phyloP scores from a whole-genome alignment of 768 basidiomycete genomes.

The Krasilnikovozyma curviuscula region DNA sequence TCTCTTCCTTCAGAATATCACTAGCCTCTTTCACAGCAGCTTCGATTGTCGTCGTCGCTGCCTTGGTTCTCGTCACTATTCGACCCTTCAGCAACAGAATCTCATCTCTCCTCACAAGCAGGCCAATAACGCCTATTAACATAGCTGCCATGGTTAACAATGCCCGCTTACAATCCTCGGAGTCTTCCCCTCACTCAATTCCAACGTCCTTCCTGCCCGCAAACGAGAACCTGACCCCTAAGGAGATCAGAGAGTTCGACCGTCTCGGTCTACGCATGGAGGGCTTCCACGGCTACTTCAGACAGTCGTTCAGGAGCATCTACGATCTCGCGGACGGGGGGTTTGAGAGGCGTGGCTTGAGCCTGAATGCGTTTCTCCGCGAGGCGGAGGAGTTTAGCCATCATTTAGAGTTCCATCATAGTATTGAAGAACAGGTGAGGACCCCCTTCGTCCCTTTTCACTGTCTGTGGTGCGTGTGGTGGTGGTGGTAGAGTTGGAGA shows the following conservation, averaged over 20 bases:
- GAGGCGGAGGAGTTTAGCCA: neutral
- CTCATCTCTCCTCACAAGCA: too few species aligned
- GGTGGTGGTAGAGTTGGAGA: neutral
- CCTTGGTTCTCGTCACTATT: too few species aligned
- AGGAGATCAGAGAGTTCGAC: slow-evolving; percentile 7
- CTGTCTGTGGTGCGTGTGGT: neutral
- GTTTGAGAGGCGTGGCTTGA: neutral
- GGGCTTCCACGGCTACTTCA: slow-evolving; percentile 4
- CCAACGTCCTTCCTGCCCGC: too few species aligned
- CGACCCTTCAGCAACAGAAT: too few species aligned
- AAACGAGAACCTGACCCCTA: too few species aligned
- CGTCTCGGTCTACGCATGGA: slow-evolving; percentile 2
- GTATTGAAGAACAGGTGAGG: neutral
- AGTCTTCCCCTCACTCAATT: too few species aligned
- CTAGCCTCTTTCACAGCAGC: too few species aligned
- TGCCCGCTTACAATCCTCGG: too few species aligned
- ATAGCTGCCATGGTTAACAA: too few species aligned
- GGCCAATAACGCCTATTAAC: too few species aligned
- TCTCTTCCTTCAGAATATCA: too few species aligned
- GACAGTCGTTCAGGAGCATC: slow-evolving; percentile 2
- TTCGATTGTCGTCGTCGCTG: too few species aligned
- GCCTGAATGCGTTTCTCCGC: neutral
- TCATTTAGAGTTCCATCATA: slow-evolving; percentile 5
- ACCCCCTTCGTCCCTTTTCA: neutral
- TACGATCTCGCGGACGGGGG: slow-evolving; percentile 5